Conservation (phyloP, 805 yeast species). For the Ogataea polymorpha region DNA sequence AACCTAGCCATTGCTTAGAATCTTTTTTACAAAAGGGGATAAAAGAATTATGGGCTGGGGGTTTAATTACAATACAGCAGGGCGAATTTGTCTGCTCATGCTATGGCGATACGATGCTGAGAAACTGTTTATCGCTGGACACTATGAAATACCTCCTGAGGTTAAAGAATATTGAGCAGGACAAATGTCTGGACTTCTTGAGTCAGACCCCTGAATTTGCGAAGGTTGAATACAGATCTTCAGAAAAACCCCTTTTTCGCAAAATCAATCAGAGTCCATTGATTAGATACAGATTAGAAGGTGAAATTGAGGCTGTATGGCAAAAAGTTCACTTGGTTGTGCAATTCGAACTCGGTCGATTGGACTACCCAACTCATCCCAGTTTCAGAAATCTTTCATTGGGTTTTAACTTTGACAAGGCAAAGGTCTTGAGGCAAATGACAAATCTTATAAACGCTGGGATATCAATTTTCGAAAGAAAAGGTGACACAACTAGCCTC, state of each 20-base stretch:
- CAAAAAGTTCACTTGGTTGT: slow-evolving; percentile 43
- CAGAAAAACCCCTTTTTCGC: slow-evolving; percentile 44
- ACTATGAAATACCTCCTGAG: slow-evolving; percentile 39
- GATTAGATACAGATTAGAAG: slow-evolving; percentile 35
- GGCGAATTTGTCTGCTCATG: slow-evolving; percentile 29
- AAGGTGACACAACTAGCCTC: slow-evolving; percentile 42
- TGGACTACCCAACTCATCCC: slow-evolving; percentile 42
- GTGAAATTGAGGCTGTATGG: slow-evolving; percentile 17
- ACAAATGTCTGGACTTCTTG: slow-evolving; percentile 28
- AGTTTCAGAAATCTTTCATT: slow-evolving; percentile 35
- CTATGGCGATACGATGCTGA: slow-evolving; percentile 48
- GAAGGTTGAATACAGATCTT: slow-evolving; percentile 38
- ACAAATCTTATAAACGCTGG: slow-evolving; percentile 43
- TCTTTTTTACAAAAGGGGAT: neutral
- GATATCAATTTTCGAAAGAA: slow-evolving; percentile 41
- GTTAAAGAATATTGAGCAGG: slow-evolving; percentile 12
- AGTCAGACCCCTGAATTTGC: slow-evolving; percentile 40
- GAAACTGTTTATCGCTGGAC: slow-evolving; percentile 43
- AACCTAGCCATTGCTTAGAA: neutral
- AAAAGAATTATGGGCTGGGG: neutral
- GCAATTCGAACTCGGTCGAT: slow-evolving; percentile 50
- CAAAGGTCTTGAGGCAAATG: slow-evolving; percentile 40
- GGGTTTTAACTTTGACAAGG: slow-evolving; percentile 41
- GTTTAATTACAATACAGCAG: neutral
- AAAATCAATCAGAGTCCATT: slow-evolving; percentile 41